Conservation (phyloP, 176 grass and related monocot genomes). For the Eleusine indica region DNA sequence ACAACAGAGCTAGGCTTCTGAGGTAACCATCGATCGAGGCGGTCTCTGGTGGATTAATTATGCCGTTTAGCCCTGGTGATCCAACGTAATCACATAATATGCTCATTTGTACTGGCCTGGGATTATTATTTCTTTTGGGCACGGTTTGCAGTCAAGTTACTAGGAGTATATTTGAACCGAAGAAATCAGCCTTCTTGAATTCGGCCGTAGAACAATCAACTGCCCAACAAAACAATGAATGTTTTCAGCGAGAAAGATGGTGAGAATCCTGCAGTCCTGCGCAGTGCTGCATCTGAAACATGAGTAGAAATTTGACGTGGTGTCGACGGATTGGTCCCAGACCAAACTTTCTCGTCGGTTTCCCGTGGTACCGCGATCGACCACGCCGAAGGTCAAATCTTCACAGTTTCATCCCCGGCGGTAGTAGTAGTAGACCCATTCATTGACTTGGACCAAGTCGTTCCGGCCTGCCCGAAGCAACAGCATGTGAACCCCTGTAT, state of each 20-base stretch:
- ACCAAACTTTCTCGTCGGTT: slow-evolving; percentile 15
- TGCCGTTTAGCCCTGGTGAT: not conserved
- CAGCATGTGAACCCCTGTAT: not conserved
- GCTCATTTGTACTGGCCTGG: not conserved
- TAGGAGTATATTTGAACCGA: too few relatives aligned
- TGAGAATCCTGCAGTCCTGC: not conserved
- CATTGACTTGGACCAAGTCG: not conserved
- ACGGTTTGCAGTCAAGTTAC: too few relatives aligned
- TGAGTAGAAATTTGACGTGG: not conserved
- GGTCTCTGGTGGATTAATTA: not conserved
- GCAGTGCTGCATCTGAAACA: not conserved
- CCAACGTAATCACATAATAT: not conserved
- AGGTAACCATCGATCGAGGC: not conserved
- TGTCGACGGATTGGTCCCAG: not conserved
- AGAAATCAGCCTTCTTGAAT: not conserved
- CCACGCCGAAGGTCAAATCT: not conserved
- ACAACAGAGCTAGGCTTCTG: not conserved
- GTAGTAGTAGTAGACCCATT: not conserved
- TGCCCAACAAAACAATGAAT: not conserved
- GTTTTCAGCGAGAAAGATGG: not conserved
- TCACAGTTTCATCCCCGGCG: not conserved
- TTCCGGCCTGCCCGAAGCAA: not conserved
- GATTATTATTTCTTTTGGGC: too few relatives aligned
- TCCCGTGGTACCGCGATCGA: not conserved
- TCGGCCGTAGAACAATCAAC: not conserved